Percentiles rank a stretch among this genome's conserved stretches.
phyloP scores from a whole-genome alignment of 169 alveolate species.

The Amoebophrya sp. region DNA sequence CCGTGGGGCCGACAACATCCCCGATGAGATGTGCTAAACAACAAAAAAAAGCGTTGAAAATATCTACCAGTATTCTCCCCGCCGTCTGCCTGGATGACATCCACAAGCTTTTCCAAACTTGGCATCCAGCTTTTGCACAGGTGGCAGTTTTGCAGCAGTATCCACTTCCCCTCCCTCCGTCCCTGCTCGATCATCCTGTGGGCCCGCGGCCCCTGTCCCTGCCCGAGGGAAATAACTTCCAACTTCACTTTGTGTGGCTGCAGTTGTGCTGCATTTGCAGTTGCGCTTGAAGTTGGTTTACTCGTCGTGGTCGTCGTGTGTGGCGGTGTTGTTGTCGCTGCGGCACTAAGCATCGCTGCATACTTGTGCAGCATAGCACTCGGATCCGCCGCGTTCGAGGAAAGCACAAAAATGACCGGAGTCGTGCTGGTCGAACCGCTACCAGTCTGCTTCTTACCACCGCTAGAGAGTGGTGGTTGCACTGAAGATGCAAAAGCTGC shows the following conservation, averaged over 20 bases:
- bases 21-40: too few species aligned
- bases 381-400: constrained; percentile 90
- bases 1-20: too few species aligned
- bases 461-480: too few species aligned
- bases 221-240: constrained; percentile 54
- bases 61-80: constrained; percentile 70
- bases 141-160: constrained; percentile 77
- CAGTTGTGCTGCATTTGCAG: too few species aligned
- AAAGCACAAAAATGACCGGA: constrained; percentile 82
- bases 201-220: constrained; percentile 87
- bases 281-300: too few species aligned
- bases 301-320: too few species aligned
- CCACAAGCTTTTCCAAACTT: constrained; percentile 70
- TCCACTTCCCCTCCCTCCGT: constrained; percentile 75
- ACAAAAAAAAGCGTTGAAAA: too few species aligned
- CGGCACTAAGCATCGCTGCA: constrained; percentile 58
- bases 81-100: constrained; percentile 54
- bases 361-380: constrained; percentile 73
- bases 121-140: constrained; percentile 73
- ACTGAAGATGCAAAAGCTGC: too few species aligned
- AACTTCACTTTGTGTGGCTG: background rate
- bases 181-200: constrained; percentile 71
- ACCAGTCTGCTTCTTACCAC: constrained; percentile 64
- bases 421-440: constrained; percentile 75
- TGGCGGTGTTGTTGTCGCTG: too few species aligned